phyloP scores from a whole-genome alignment of 225 moss, liverwort and hornwort genomes.

The Neckera pumila region DNA sequence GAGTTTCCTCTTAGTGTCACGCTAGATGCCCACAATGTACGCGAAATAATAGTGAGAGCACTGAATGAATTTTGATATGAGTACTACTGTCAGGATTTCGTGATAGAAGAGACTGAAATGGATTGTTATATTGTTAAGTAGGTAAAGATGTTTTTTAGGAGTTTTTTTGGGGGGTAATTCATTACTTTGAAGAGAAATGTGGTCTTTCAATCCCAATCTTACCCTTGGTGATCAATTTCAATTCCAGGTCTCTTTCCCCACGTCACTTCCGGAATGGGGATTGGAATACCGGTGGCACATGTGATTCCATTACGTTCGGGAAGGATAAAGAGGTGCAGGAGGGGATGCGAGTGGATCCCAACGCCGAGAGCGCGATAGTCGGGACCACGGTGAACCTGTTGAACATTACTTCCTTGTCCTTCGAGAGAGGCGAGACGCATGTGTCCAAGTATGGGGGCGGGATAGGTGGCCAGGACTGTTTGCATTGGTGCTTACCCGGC shows the following conservation, averaged over 20 bases:
- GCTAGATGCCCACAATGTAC: not conserved
- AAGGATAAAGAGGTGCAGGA: not conserved
- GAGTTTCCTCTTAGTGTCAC: not conserved
- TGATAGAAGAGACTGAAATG: not conserved
- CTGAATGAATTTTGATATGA: too few species aligned
- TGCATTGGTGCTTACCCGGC: conserved; percentile 98
- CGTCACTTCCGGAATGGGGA: conserved; percentile 82
- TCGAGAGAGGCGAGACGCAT: conserved; percentile 60
- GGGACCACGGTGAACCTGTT: conserved; percentile 47
- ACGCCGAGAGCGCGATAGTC: conserved; percentile 36
- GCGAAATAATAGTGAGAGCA: not conserved
- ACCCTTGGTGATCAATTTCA: not conserved
- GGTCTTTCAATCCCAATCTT: not conserved
- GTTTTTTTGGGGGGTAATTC: not conserved
- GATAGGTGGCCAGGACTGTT: conserved; percentile 45
- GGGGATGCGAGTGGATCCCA: conserved; percentile 7
- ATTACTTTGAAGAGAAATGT: not conserved
- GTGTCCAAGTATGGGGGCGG: conserved; percentile 63
- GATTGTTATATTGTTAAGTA: too few species aligned
- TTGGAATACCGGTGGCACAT: conserved; percentile 77
- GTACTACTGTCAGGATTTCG: too few species aligned
- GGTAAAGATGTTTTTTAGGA: too few species aligned
- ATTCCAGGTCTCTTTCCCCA: conserved; percentile 50
- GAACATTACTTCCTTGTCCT: conserved; percentile 44
- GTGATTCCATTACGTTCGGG: conserved; percentile 20